Evolutionary conservation across 805 yeast species (phyloP), one percentile per base, ranked within the genome.

Genomic region (Alloascoidea africana): DNA sequence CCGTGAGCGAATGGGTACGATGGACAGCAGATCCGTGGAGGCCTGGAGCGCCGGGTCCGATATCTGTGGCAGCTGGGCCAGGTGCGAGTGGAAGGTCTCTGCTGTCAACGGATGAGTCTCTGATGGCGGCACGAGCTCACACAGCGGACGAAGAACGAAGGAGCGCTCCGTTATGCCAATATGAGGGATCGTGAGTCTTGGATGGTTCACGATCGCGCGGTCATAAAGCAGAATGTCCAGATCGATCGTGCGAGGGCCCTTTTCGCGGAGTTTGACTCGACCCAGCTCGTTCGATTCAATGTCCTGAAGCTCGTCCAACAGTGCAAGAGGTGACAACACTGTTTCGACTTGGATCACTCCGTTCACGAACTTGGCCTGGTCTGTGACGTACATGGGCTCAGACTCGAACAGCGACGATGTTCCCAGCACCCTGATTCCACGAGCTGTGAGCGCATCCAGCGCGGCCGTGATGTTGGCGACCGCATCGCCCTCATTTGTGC

Each of bases 231-330:
- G 46, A 11, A 91, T 83, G 56, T 91, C 99, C 36, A 91, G 63
- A 51, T 91, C 99, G 38, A 91, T 81, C 8, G 83, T 60, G 41
- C 99, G 65, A 5, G 99, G 98, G 0, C 98, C 96, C 53, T 91
- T 91, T 11, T 81, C 87, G 45, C 84, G 66, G 33, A 73, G 59
- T 53, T 91, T 91, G 16, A 77, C 76, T 33, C 99, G 62, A 3
- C 69, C 62, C 27, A 87, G 60, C 11, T 67, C 68, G 4, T 73
- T 63, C 48, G 84, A 84, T 55, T 91, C 99, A 34, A 91, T 79
- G 17, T 67, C 61, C 51, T 91, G 89, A 41, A 87, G 56, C 5
- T 65, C 56, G 15, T 53, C 52, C 19, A 91, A 59, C 13, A 91
- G 58, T 1, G 72, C 76, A 23, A 65, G 62, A 1, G 99, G 97